These are phyloP conservation scores for Paraconiothyrium sp. DNA, from an alignment of 2,329 filamentous ascomycete species.

Conservation along the genomic window DNA sequence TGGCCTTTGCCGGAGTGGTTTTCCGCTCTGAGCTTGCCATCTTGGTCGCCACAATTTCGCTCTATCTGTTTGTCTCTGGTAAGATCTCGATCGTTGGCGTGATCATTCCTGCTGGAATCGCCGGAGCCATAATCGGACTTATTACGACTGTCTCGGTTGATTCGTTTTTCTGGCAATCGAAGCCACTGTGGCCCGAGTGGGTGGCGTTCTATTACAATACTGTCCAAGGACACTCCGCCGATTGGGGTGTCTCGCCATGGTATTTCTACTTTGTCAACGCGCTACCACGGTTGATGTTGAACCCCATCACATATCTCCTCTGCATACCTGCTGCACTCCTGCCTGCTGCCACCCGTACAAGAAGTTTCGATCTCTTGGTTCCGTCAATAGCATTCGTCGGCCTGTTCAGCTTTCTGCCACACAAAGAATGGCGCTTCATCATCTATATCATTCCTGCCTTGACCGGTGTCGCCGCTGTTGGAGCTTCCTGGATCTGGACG, in stretches of 20 bases:
- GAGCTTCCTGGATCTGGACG: constrained; percentile 70
- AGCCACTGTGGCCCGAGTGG: constrained; percentile 86
- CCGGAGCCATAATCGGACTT: constrained; percentile 73
- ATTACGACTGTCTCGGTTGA: constrained; percentile 78
- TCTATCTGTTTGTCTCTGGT: constrained; percentile 68
- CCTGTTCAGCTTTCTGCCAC: constrained; percentile 87
- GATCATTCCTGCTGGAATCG: constrained; percentile 72
- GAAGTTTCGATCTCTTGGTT: constrained; percentile 63
- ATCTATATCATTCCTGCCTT: constrained; percentile 85
- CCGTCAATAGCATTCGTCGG: constrained; percentile 78
- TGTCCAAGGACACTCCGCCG: constrained; percentile 79
- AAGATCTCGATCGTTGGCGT: constrained; percentile 64
- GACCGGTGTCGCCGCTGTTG: constrained; percentile 78
- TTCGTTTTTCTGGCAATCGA: constrained; percentile 90
- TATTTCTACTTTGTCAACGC: constrained; percentile 86
- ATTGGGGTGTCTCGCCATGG: constrained; percentile 89
- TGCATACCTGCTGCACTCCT: constrained; percentile 61
- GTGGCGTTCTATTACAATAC: constrained; percentile 92
- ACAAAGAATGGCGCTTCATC: constrained; percentile 97
- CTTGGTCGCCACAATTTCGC: constrained; percentile 73
- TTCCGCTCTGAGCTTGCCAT: constrained; percentile 92
- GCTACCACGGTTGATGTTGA: constrained; percentile 83
- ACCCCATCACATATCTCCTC: constrained; percentile 71
- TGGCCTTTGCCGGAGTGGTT: constrained; percentile 82
- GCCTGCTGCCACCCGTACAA: constrained; percentile 55